These are phyloP conservation scores for Paracoccidioides brasiliensis DNA, from an alignment of 2,329 filamentous ascomycete genomes.

Conservation along the genomic window DNA sequence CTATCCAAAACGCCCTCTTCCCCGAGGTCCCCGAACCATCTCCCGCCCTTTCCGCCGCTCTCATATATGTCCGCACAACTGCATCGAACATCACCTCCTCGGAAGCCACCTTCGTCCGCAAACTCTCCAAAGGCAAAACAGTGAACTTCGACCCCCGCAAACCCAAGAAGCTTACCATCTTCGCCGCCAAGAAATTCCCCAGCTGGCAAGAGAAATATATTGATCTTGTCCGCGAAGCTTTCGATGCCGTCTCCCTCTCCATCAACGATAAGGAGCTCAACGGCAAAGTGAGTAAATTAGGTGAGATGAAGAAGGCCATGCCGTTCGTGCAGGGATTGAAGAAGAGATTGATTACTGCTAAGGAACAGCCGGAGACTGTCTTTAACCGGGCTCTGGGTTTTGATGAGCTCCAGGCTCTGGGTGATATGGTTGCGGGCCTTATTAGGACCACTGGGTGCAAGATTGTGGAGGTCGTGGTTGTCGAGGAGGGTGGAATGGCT, in stretches of 20 bases:
- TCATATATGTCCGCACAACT: conserved; percentile 66
- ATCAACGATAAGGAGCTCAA: conserved; percentile 72
- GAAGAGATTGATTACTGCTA: conserved; percentile 57
- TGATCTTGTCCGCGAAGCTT: conserved; percentile 59
- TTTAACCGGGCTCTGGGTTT: conserved; percentile 78
- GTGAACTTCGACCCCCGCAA: conserved; percentile 77
- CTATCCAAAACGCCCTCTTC: conserved; percentile 68
- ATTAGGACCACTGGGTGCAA: conserved; percentile 62
- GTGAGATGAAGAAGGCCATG: conserved; percentile 89
- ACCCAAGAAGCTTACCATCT: conserved; percentile 84
- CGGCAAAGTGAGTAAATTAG: conserved; percentile 65
- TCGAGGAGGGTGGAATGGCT: conserved; percentile 41
- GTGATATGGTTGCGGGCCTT: conserved; percentile 65
- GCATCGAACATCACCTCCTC: conserved; percentile 71
- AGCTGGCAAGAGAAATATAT: conserved; percentile 87
- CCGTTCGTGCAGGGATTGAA: conserved; percentile 85
- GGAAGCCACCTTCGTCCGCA: conserved; percentile 63
- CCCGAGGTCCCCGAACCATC: conserved; percentile 55
- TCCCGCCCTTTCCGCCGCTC: conserved; percentile 58
- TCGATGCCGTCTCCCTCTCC: conserved; percentile 47
- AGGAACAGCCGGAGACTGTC: conserved; percentile 53
- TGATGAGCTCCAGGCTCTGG: conserved; percentile 63
- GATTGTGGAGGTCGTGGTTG: conserved; percentile 55
- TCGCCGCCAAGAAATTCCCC: conserved; percentile 65
- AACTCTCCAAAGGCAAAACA: conserved; percentile 84